These are phyloP conservation scores for Aspergillus avenaceus DNA, from an alignment of 495 filamentous ascomycete genomes.

Conservation along the genomic window DNA sequence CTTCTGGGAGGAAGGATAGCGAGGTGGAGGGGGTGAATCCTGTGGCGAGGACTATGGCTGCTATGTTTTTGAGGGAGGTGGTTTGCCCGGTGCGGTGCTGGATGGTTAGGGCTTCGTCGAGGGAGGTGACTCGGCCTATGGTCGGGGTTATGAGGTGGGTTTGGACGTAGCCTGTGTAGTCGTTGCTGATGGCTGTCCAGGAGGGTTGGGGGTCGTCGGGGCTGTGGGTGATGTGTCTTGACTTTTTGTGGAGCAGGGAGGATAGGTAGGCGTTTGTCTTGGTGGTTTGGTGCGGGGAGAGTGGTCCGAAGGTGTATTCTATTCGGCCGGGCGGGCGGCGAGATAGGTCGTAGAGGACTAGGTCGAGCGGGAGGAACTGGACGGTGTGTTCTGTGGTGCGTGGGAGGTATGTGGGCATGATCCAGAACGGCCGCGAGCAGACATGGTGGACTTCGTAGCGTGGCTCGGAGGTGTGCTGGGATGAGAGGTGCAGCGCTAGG, in stretches of 20 bases:
- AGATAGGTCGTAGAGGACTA: constrained; percentile 66
- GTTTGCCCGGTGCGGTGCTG: constrained; percentile 21
- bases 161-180: constrained; percentile 68
- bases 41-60: constrained; percentile 68
- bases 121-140: constrained; percentile 31
- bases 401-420: constrained; percentile 62
- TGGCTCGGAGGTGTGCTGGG: too few species aligned
- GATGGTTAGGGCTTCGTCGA: constrained; percentile 25
- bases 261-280: constrained; percentile 51
- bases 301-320: constrained; percentile 54
- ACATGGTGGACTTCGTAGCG: constrained; percentile 62
- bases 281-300: constrained; percentile 49
- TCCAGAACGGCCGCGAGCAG: constrained; percentile 66
- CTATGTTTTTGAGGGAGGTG: constrained; percentile 48
- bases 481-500: constrained; percentile 68
- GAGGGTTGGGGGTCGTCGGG: constrained; percentile 37
- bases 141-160: constrained; percentile 51
- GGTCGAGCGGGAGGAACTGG: constrained; percentile 71
- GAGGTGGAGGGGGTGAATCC: constrained; percentile 64
- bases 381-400: constrained; percentile 25
- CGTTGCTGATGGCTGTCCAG: constrained; percentile 64
- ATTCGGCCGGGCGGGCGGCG: constrained; percentile 54
- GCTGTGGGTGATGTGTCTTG: too few species aligned
- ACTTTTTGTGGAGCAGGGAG: constrained; percentile 57
- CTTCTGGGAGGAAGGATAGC: constrained; percentile 53